These are phyloP conservation scores for Sporothrix humicola DNA, from an alignment of 2,329 filamentous ascomycete species.

Conservation along the genomic window DNA sequence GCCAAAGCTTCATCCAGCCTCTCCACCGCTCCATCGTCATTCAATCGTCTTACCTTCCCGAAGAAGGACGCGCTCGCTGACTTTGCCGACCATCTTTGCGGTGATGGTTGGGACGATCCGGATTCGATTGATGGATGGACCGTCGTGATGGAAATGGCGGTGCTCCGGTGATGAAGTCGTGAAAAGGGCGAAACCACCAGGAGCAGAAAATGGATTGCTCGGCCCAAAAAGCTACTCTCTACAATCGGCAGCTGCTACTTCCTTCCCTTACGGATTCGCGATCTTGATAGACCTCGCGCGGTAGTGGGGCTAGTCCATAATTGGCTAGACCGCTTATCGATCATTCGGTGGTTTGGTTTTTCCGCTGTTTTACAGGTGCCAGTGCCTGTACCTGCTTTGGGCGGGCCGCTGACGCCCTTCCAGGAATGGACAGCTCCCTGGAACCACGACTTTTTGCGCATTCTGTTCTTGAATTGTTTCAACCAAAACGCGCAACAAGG, in stretches of 20 bases:
- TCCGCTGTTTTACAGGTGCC: background rate
- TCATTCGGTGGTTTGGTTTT: slow-evolving; percentile 5
- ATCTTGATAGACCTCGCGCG: slow-evolving; percentile 31
- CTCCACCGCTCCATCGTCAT: background rate
- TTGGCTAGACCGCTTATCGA: background rate
- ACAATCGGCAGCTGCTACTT: slow-evolving; percentile 21
- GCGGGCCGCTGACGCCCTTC: background rate
- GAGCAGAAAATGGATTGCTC: slow-evolving; percentile 13
- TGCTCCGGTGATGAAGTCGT: slow-evolving; percentile 10
- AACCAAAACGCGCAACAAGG: background rate
- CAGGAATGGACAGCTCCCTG: slow-evolving; percentile 10
- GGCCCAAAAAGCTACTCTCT: background rate
- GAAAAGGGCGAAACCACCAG: slow-evolving; percentile 7
- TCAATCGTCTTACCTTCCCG: slow-evolving; percentile 58
- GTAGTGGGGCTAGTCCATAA: slow-evolving; percentile 11
- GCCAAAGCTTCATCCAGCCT: background rate
- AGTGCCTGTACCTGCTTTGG: background rate
- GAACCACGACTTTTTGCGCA: background rate
- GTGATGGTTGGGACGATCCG: background rate
- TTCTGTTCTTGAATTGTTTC: background rate
- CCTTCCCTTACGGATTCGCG: slow-evolving; percentile 28
- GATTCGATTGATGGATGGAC: background rate
- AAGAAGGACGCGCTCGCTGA: slow-evolving; percentile 68
- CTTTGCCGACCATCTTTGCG: slow-evolving; percentile 64
- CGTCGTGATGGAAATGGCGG: background rate